Conservation (phyloP, 1,284 basidiomycete genomes). For the Malassezia restricta region DNA sequence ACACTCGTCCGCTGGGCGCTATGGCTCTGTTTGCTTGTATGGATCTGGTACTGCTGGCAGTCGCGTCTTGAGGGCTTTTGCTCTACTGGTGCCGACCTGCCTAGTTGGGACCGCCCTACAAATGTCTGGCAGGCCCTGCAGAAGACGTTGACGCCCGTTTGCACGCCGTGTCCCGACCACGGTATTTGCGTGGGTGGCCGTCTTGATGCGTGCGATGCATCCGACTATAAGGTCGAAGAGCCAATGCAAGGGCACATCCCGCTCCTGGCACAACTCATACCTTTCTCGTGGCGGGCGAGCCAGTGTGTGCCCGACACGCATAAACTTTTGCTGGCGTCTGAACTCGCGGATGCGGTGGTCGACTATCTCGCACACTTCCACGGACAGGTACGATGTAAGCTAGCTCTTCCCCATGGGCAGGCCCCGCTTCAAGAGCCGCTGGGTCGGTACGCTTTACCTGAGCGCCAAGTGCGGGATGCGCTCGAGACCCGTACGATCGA, state of each 20-base stretch:
- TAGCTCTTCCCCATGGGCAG: slow-evolving; percentile 17
- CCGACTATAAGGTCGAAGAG: slow-evolving; percentile 30
- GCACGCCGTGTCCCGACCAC: slow-evolving; percentile 34
- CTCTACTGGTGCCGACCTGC: slow-evolving; percentile 16
- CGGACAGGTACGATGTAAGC: slow-evolving; percentile 32
- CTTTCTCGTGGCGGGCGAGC: slow-evolving; percentile 19
- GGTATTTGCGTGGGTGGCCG: slow-evolving; percentile 24
- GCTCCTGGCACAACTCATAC: slow-evolving; percentile 17
- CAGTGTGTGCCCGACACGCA: slow-evolving; percentile 36
- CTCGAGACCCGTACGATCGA: slow-evolving; percentile 17
- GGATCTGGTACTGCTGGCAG: slow-evolving; percentile 31
- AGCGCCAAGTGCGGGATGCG: slow-evolving; percentile 5
- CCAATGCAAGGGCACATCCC: slow-evolving; percentile 24
- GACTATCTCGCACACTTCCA: slow-evolving; percentile 28
- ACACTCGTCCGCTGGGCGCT: slow-evolving; percentile 4
- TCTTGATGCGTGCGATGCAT: slow-evolving; percentile 21
- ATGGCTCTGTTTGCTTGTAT: not conserved
- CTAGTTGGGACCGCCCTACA: slow-evolving; percentile 6
- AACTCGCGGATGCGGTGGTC: slow-evolving; percentile 25
- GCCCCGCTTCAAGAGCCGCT: slow-evolving; percentile 18
- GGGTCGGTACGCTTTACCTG: slow-evolving; percentile 19
- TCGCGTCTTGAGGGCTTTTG: slow-evolving; percentile 32
- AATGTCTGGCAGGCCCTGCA: slow-evolving; percentile 16
- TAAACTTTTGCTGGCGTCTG: slow-evolving; percentile 35
- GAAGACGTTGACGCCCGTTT: slow-evolving; percentile 2